phyloP scores from a whole-genome alignment of 352 stramenopile species.

The Pythium folliculosum region DNA sequence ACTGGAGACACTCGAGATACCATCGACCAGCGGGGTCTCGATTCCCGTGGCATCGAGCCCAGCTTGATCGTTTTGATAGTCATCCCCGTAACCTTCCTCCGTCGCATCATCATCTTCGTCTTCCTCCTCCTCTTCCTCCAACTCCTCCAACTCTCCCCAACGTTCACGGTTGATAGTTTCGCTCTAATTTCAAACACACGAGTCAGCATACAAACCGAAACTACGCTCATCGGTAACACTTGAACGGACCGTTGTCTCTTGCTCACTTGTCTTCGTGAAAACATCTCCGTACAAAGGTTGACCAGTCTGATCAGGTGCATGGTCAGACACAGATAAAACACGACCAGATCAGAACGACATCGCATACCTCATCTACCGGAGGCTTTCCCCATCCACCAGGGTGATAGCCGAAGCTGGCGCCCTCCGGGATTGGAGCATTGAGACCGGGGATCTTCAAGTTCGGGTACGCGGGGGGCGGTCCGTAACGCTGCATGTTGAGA shows the following conservation, averaged over 20 bases:
- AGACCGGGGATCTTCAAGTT: slow-evolving; percentile 97
- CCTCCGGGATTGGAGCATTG: slow-evolving; percentile 95
- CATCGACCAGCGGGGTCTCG: slow-evolving; percentile 59
- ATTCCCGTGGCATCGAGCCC: slow-evolving; percentile 58
- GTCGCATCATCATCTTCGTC: slow-evolving; percentile 42
- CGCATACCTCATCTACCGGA: slow-evolving; percentile 88
- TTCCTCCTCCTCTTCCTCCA: slow-evolving; percentile 57
- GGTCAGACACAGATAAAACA: not conserved
- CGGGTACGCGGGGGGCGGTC: slow-evolving; percentile 95
- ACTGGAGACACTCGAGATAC: slow-evolving; percentile 51
- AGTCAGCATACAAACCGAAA: not conserved
- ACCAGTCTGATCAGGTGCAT: slow-evolving; percentile 52
- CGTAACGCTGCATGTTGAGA: slow-evolving; percentile 98
- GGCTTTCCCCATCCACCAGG: slow-evolving; percentile 97
- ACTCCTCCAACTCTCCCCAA: slow-evolving; percentile 73
- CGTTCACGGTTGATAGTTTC: slow-evolving; percentile 61
- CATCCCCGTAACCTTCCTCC: slow-evolving; percentile 31
- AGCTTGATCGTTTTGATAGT: slow-evolving; percentile 31
- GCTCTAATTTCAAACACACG: slow-evolving; percentile 21
- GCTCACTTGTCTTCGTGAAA: slow-evolving; percentile 71
- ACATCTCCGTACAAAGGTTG: slow-evolving; percentile 97
- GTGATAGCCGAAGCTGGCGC: slow-evolving; percentile 96
- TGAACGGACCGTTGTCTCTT: slow-evolving; percentile 18
- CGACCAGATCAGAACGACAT: not conserved
- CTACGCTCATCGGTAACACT: not conserved